These are phyloP conservation scores for Blastobotrys peoriensis DNA, from an alignment of 805 yeast species.

Conservation along the genomic window DNA sequence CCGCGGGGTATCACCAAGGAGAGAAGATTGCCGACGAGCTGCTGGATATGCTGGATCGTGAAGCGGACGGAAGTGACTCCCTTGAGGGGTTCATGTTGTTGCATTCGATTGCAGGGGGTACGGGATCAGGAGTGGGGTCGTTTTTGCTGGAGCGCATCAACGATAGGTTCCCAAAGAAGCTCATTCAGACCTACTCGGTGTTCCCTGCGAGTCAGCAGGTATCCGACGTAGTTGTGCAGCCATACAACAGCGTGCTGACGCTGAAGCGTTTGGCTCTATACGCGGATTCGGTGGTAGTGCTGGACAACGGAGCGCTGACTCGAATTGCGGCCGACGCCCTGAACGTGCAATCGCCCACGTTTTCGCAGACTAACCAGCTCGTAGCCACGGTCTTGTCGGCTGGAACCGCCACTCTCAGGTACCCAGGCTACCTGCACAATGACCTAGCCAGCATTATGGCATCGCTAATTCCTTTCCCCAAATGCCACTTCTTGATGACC, in stretches of 20 bases:
- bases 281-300: slow-evolving; percentile 83
- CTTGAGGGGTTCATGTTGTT: slow-evolving; percentile 84
- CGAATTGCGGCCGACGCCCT: slow-evolving; percentile 61
- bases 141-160: slow-evolving; percentile 66
- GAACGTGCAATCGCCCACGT: slow-evolving; percentile 55
- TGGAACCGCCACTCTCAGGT: slow-evolving; percentile 79
- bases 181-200: slow-evolving; percentile 78
- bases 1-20: slow-evolving; percentile 79
- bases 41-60: slow-evolving; percentile 78
- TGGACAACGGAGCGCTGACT: slow-evolving; percentile 82
- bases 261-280: slow-evolving; percentile 73
- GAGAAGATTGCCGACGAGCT: slow-evolving; percentile 63
- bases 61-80: slow-evolving; percentile 83
- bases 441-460: slow-evolving; percentile 77
- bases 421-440: slow-evolving; percentile 87
- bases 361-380: slow-evolving; percentile 74
- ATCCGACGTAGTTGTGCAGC: slow-evolving; percentile 97
- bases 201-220: slow-evolving; percentile 76
- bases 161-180: slow-evolving; percentile 77
- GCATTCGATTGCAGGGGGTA: slow-evolving; percentile 97
- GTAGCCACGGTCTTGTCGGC: slow-evolving; percentile 82
- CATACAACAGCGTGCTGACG: slow-evolving; percentile 84
- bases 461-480: slow-evolving; percentile 79
- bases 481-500: slow-evolving; percentile 66
- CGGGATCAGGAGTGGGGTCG: slow-evolving; percentile 95